These are phyloP conservation scores for Aspergillus hancockii DNA, from an alignment of 495 filamentous ascomycete species.

Conservation along the genomic window DNA sequence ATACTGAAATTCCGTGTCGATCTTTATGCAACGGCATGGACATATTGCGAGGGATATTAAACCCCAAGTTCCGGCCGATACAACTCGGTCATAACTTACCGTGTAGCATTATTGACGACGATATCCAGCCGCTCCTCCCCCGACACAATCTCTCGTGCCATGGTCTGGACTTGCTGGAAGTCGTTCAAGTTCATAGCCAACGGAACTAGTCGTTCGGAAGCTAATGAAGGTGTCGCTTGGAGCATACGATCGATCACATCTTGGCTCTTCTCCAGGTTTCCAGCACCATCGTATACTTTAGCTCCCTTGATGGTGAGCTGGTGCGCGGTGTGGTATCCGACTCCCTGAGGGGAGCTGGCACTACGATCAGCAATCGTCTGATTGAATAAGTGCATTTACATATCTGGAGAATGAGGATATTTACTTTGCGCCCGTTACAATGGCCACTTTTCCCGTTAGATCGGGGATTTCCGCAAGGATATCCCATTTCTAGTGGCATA, in stretches of 20 bases:
- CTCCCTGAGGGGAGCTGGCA: not conserved
- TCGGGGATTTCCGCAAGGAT: constrained; percentile 5
- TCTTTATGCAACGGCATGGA: constrained; percentile 1
- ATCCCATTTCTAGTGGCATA: constrained; percentile 1
- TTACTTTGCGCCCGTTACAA: constrained; percentile 6
- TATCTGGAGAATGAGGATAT: not conserved
- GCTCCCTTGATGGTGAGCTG: constrained; percentile 2
- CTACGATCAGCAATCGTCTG: not conserved
- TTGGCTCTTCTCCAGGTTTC: not conserved
- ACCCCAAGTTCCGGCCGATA: no score
- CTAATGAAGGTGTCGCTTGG: not conserved
- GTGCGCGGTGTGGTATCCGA: constrained; percentile 4
- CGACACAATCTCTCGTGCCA: not conserved
- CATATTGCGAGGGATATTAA: not conserved
- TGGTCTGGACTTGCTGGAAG: not conserved
- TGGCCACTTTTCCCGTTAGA: constrained; percentile 1
- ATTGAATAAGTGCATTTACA: not conserved
- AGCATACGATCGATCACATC: not conserved
- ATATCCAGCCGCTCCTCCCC: not conserved
- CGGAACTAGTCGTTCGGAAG: not conserved
- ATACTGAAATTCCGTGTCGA: not conserved
- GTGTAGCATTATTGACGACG: constrained; percentile 1
- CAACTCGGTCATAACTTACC: not conserved
- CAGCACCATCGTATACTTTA: not conserved
- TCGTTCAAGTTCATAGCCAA: constrained; percentile 5